Base-by-base conservation (phyloP, 148 eudicot species). In the Persicaria tinctoria region DNA sequence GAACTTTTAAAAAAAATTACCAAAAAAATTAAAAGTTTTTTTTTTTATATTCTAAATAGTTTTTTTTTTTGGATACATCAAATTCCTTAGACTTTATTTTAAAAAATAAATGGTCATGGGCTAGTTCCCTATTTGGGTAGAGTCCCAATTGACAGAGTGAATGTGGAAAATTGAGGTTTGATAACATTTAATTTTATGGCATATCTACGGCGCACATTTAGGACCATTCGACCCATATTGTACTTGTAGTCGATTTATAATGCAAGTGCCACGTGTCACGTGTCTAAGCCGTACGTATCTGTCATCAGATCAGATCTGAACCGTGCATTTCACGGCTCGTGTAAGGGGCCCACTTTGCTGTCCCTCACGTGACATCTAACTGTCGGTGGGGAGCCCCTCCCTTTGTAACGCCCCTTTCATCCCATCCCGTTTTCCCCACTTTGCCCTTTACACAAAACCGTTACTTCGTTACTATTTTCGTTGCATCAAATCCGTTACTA, bases 311-410 rank as follows among this genome's bases (percentile, higher is more conserved):
- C 44, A 27, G 68, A 27, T 60, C 83, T 76, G 73, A 68, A 46
- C 88, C 93, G 86, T 86, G 47, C 44, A 56, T 56, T 68, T 4
- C 8, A 78, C 63, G 82, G 78, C 74, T 75, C 76, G 57, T 20
- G 20, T 11, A 55, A 46, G 68, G 64, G 70, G 64, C 74, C 41
- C 41, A 32, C 41, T 32, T 60, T 11, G 68, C 27, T 60, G 68
- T 11, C 68, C 41, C 4, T 60, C 68, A 85, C 84, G 87, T 82
- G 85, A 75, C 79, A 16, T 49, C 48, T 32, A 69, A 64, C 83
- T 80, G 83, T 81, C 86, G 86, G 86, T 74, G 62, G 69, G 32
- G 23, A 17, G 8, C 53, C 51, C 51, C 54, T 18, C 41, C 41
- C 73, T 16, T 10, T 18, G 9, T 16, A 17, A 70, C 32, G 73